These are phyloP conservation scores for Sergeia podlipaevii DNA, from an alignment of 208 protist species.

Conservation along the genomic window DNA sequence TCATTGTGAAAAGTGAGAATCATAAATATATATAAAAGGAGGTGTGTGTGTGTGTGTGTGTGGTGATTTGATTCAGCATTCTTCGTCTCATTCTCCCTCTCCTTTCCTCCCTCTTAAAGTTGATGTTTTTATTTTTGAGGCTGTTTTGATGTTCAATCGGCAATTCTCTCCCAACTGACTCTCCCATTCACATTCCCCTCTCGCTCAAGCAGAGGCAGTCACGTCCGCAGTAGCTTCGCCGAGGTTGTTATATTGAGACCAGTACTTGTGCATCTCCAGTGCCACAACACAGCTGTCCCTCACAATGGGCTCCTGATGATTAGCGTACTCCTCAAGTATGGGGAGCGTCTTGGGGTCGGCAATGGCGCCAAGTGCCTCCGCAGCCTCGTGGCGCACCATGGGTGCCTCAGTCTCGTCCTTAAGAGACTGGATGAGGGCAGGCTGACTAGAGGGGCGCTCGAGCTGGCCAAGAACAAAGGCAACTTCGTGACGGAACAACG, in stretches of 20 bases:
- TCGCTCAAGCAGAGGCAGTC: not conserved
- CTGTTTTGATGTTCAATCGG: not conserved
- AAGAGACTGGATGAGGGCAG: constrained; percentile 63
- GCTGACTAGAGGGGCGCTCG: constrained; percentile 72
- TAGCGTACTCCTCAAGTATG: constrained; percentile 57
- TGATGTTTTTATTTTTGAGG: no score
- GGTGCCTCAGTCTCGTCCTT: constrained; percentile 83
- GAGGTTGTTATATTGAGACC: constrained; percentile 72
- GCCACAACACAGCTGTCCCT: constrained; percentile 83
- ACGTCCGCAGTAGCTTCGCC: constrained; percentile 8
- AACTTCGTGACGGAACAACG: constrained; percentile 97
- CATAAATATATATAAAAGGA: no score
- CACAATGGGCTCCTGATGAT: constrained; percentile 75
- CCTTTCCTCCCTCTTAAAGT: constrained; percentile 1
- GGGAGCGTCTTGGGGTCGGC: constrained; percentile 67
- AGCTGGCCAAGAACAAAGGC: constrained; percentile 98
- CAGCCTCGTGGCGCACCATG: constrained; percentile 98
- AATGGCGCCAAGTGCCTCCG: constrained; percentile 96
- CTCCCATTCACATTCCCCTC: not conserved
- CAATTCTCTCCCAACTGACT: not conserved
- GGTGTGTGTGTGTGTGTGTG: no score
- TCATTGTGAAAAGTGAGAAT: no score
- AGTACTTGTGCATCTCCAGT: constrained; percentile 88
- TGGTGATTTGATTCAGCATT: no score
- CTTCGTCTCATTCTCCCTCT: no score